Evolutionary conservation across 2,329 filamentous ascomycete genomes (phyloP), one percentile per base, ranked within the genome.

Genomic region (Penicillium oxalicum): DNA sequence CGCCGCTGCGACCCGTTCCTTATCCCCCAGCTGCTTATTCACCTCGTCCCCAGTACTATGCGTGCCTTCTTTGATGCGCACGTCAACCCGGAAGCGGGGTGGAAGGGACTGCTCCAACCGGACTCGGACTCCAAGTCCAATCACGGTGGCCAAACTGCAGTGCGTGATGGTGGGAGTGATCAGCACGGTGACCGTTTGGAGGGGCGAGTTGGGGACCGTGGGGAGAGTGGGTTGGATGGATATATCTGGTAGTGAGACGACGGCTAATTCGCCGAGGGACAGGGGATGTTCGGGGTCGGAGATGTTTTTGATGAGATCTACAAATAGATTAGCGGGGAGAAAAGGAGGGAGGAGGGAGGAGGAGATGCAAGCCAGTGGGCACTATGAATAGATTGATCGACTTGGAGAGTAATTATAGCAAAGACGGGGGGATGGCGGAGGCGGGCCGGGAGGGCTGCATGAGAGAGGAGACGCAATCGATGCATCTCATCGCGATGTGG

Each of bases 161-260:
- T 97, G 93, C 12, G 91, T 94, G 64, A 97, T 93, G 26, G 93
- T 98, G 8, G 93, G 93, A 9, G 93, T 98, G 58, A 98, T 86
- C 62, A 95, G 82, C 38, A 98, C 89, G 3, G 85, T 79, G 33
- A 97, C 89, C 35, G 80, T 83, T 76, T 84, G 72, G 75, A 90
- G 74, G 79, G 80, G 64, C 64, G 82, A 78, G 7, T 72, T 71
- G 8, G 71, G 75, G 33, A 74, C 74, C 52, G 75, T 74, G 33
- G 79, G 79, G n/a, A 84, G 78, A 5, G 86, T 79, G 42, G 84
- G 81, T 39, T 75, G 76, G 58, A 98, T 88, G 61, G 82, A 78
- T 61, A 98, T 96, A 70, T 98, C 93, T 29, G 87, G 84, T n/a
- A 98, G 82, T 59, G 94, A 96, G 58, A 98, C 90, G 45, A 98